Conservation (phyloP, 768 basidiomycete genomes). For the Amanita molliuscula region DNA sequence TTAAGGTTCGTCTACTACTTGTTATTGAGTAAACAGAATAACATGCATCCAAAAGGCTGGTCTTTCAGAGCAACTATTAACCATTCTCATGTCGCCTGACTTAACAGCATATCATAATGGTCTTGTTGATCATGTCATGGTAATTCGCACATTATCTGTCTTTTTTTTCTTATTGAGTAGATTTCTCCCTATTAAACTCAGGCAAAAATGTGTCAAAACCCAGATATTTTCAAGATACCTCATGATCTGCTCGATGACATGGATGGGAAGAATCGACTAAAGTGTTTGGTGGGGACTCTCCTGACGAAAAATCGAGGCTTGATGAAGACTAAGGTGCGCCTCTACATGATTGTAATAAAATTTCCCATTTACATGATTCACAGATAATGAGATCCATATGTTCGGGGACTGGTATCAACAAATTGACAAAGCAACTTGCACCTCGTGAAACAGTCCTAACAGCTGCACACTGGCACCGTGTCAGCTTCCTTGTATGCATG, state of each 20-base stretch:
- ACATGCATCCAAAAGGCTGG: too few species aligned
- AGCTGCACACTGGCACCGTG: not conserved
- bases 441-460: not conserved
- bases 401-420: not conserved
- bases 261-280: not conserved
- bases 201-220: not conserved
- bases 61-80: not conserved
- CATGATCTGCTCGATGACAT: not conserved
- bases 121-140: not conserved
- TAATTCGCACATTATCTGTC: not conserved
- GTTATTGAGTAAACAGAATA: too few species aligned
- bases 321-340: not conserved
- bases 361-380: not conserved
- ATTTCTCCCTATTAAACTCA: not conserved
- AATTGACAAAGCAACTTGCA: not conserved
- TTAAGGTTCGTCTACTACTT: too few species aligned
- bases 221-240: not conserved
- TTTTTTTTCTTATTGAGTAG: not conserved
- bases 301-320: not conserved
- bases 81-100: not conserved
- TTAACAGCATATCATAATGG: not conserved
- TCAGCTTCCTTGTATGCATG: not conserved
- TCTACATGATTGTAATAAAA: not conserved
- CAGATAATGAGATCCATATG: not conserved
- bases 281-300: not conserved